phyloP scores from a whole-genome alignment of 768 basidiomycete genomes.

The Boletellus ananas region DNA sequence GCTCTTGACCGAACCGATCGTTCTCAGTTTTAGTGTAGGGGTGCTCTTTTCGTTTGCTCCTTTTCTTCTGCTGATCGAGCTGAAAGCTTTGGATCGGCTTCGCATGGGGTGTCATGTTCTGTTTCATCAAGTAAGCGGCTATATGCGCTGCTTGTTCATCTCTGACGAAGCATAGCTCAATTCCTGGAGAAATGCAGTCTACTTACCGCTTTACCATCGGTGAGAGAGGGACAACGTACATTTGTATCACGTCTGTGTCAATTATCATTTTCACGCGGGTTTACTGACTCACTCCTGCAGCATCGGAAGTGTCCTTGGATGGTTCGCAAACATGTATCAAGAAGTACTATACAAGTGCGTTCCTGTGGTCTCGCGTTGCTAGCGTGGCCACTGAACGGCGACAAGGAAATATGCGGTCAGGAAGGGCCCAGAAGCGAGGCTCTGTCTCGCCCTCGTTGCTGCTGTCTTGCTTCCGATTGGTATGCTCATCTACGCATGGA shows the following conservation, averaged over 20 bases:
- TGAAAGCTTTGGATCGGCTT: conserved; percentile 67
- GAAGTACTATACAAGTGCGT: conserved; percentile 48
- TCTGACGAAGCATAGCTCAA: conserved; percentile 39
- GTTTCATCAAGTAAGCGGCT: conserved; percentile 51
- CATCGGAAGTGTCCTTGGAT: conserved; percentile 52
- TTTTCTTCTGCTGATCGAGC: conserved; percentile 3
- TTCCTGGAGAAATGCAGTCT: conserved; percentile 50
- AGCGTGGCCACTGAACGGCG: conserved; percentile 5
- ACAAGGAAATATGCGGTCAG: conserved; percentile 26
- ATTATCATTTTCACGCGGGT: background rate
- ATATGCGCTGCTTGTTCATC: background rate
- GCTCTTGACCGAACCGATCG: conserved; percentile 56
- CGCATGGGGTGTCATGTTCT: conserved; percentile 73
- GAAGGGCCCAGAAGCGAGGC: conserved; percentile 53
- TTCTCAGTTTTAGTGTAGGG: conserved; percentile 66
- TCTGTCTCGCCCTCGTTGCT: conserved; percentile 54
- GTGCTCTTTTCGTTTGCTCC: background rate
- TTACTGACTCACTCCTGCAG: conserved; percentile 31
- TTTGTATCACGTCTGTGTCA: conserved; percentile 48
- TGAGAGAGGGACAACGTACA: conserved; percentile 56
- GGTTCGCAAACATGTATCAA: conserved; percentile 44
- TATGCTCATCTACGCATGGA: conserved; percentile 77
- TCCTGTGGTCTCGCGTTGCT: background rate
- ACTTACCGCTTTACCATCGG: conserved; percentile 61
- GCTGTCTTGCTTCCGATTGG: conserved; percentile 50